Evolutionary conservation across 352 stramenopile genomes (phyloP), one percentile per base, ranked within the genome.

Genomic region (Phytophthora agathidicida): DNA sequence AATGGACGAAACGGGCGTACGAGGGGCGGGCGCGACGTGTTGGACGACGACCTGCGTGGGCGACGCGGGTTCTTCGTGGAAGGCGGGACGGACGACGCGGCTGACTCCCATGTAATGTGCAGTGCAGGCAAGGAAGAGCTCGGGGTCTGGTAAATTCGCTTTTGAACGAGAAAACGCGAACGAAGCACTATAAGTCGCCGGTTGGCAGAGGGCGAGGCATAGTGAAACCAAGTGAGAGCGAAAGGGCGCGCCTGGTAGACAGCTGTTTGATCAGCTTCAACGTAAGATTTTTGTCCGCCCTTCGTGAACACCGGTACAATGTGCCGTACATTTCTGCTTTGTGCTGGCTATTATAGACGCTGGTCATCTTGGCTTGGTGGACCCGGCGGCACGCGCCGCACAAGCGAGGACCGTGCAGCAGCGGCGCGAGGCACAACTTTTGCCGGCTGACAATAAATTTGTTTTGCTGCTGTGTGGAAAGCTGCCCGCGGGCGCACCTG

Each of bases 41-140:
- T 55, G 49, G 26, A 60, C 62, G 19, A 59, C 38, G 7, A 17
- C 48, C 28, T 67, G 60, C 11, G 60, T 65, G 7, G 62, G 49
- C 26, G 54, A 55, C 19, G 43, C 51, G 11, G 43, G 11, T 10
- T 66, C 52, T 58, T 63, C 56, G 23, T 38, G 61, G 31, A 68
- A 41, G 39, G 49, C 31, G 32, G 61, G 38, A 48, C 26, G 60
- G 41, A 72, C 42, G 43, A 72, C 52, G 46, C 61, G 61, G 46
- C 43, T 69, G 62, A 75, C 57, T 39, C 67, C 67, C 67, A 75
- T 75, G 16, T 51, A 58, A 5, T 24, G n/a, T n/a, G n/a, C n/a
- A 24, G 9, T 32, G 45, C 26, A 28, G 10, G 28, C 19, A 17
- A 38, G 3, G 16, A 44, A 36, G 22, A 39, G 24, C 30, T 50